Conservation (phyloP, 306 rosid genomes). For the Acacia acuminata region DNA sequence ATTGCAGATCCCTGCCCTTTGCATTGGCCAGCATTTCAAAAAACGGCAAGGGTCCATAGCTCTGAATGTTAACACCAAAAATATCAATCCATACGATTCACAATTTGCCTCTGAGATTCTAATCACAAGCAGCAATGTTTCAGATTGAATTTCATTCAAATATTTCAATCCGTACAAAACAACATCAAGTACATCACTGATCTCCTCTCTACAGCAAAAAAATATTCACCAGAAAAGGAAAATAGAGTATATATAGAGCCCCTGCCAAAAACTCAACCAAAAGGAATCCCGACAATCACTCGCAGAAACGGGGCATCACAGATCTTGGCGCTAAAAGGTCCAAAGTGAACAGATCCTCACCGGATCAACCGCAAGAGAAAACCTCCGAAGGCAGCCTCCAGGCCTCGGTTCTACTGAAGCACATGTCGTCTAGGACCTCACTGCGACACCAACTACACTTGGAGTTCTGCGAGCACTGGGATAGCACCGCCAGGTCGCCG, state of each 20-base stretch:
- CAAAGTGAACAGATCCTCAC: slow-evolving; percentile 35
- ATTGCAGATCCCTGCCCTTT: not conserved
- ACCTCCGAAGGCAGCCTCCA: slow-evolving; percentile 76
- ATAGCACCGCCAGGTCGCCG: slow-evolving; percentile 42
- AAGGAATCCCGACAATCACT: not conserved
- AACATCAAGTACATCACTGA: slow-evolving; percentile 5
- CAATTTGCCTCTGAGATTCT: slow-evolving; percentile 6
- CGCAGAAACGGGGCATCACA: not conserved
- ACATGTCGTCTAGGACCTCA: slow-evolving; percentile 68
- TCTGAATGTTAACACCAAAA: not conserved
- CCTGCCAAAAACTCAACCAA: not conserved
- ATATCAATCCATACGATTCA: not conserved
- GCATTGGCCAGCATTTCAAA: not conserved
- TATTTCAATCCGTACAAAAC: slow-evolving; percentile 8
- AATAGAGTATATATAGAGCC: not conserved
- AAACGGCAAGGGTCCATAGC: not conserved
- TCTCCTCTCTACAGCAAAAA: not conserved
- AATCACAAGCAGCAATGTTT: not conserved
- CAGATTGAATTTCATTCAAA: slow-evolving; percentile 8
- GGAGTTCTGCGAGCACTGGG: slow-evolving; percentile 60
- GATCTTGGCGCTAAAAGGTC: slow-evolving; percentile 10
- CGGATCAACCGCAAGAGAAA: slow-evolving; percentile 66
- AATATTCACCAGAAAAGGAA: not conserved
- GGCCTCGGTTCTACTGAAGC: slow-evolving; percentile 75
- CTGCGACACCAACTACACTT: slow-evolving; percentile 90